These are phyloP conservation scores for Fusarium miscanthi DNA, from an alignment of 2,329 filamentous ascomycete species.

Conservation along the genomic window DNA sequence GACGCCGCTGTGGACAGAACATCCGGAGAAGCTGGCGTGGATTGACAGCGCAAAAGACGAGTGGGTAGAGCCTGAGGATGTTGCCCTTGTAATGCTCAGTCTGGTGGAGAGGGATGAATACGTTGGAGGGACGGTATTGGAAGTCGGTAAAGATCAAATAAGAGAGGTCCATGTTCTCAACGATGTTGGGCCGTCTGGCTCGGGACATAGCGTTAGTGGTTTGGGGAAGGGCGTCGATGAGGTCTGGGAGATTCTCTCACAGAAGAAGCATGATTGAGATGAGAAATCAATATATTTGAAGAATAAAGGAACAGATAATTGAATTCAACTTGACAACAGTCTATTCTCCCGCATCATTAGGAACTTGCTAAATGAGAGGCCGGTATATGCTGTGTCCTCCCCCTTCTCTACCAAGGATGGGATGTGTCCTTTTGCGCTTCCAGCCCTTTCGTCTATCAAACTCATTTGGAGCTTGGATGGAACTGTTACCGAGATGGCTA, in stretches of 20 bases:
- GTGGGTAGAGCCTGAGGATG: not conserved
- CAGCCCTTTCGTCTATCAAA: not conserved
- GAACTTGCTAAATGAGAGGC: no score
- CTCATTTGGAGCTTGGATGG: fast-evolving
- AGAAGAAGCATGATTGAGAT: not conserved
- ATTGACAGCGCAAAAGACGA: not conserved
- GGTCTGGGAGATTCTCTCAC: not conserved
- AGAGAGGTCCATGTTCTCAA: not conserved
- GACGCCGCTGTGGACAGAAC: not conserved
- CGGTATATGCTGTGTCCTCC: not conserved
- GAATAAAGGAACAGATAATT: no score
- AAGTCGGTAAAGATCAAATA: not conserved
- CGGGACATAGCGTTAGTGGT: not conserved
- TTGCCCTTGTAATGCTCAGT: not conserved
- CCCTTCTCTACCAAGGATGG: not conserved
- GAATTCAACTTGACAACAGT: not conserved
- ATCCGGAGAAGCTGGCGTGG: not conserved
- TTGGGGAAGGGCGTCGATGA: not conserved
- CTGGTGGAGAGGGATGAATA: not conserved
- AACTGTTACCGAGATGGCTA: not conserved
- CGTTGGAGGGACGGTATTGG: not conserved
- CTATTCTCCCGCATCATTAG: not conserved
- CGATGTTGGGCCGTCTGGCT: not conserved
- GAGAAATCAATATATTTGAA: no score
- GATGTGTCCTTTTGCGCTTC: not conserved